These are phyloP conservation scores for Mariannaea elegans DNA, from an alignment of 2,329 filamentous ascomycete species.

Conservation along the genomic window DNA sequence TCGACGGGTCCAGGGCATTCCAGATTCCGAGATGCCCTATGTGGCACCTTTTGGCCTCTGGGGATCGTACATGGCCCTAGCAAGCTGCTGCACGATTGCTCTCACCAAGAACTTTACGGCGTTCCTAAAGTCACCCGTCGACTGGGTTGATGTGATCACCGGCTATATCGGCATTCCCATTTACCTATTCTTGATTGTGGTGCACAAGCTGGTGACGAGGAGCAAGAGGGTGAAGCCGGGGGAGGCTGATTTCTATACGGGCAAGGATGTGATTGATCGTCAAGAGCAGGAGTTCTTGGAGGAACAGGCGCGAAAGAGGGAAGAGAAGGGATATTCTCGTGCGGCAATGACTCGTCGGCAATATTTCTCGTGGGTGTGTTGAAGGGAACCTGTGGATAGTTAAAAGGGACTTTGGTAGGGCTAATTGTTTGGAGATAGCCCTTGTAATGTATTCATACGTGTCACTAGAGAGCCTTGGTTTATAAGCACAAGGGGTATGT, in stretches of 20 bases:
- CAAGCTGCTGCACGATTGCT: conserved; percentile 76
- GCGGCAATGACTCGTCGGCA: neutral
- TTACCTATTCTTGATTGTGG: conserved; percentile 75
- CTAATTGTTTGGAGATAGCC: too few relatives aligned
- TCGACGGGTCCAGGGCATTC: conserved; percentile 66
- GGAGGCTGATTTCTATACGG: conserved; percentile 74
- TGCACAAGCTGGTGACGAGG: conserved; percentile 68
- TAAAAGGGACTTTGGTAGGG: neutral
- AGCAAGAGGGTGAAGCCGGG: conserved; percentile 63
- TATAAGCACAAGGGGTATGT: too few relatives aligned
- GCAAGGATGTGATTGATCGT: conserved; percentile 76
- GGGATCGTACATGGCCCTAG: conserved; percentile 73
- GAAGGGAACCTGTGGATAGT: neutral
- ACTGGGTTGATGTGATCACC: conserved; percentile 77
- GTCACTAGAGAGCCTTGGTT: too few relatives aligned
- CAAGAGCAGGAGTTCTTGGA: conserved; percentile 75
- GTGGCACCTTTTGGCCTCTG: conserved; percentile 74
- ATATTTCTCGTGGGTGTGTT: conserved; percentile 7
- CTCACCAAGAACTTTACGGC: conserved; percentile 84
- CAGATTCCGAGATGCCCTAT: conserved; percentile 66
- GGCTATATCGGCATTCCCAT: conserved; percentile 81
- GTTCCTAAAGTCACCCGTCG: conserved; percentile 65
- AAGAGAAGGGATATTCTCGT: neutral
- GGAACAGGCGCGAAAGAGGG: conserved; percentile 1
- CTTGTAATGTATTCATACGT: too few relatives aligned